Base-by-base conservation (phyloP, 306 rosid species). In the Sicyos baderoa region DNA sequence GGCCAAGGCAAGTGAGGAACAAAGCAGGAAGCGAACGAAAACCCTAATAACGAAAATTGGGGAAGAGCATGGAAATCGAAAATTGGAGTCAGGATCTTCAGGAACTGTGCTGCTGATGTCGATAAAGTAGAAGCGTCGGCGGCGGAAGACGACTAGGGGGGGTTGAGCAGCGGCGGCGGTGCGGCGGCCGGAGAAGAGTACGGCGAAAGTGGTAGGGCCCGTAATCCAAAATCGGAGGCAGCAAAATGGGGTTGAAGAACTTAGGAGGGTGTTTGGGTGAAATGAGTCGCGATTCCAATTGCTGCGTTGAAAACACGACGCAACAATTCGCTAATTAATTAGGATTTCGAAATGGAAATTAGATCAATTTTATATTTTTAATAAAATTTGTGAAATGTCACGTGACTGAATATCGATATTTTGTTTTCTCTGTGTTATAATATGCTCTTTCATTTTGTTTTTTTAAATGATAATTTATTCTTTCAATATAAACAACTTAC, bases 281-380 rank as follows among this genome's bases (percentile, higher is more conserved):
- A 35, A 29, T n/a, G 17, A n/a, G 16, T 64, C 53, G 53, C 35
- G 21, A 64, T 12, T 64, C 18, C 54, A 64, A 64, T 13, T 5
- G 32, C 19, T 64, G 70, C 70, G 70, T 64, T 64, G 70, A 45
- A 64, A 64, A 64, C 37, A 64, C 54, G 70, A 15, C 40, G 40
- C 7, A 35, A 35, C 7, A 35, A 35, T 35, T 1, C 40, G 40
- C 40, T 35, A 35, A n/a, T n/a, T n/a, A n/a, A n/a, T n/a, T n/a
- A n/a, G n/a, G n/a, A n/a, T n/a, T n/a, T n/a, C n/a, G n/a, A n/a
- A n/a, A n/a, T n/a, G n/a, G n/a, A n/a, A n/a, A n/a, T n/a, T n/a
- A n/a, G n/a, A n/a, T n/a, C n/a, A n/a, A n/a, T n/a, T n/a, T n/a
- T n/a, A n/a, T n/a, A n/a, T n/a, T n/a, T n/a, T n/a, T n/a, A n/a